A percentile compares a stretch with the other conserved stretches of the same genome.
Conservation (phyloP, 495 filamentous ascomycete species). For the Podospora anserina region DNA sequence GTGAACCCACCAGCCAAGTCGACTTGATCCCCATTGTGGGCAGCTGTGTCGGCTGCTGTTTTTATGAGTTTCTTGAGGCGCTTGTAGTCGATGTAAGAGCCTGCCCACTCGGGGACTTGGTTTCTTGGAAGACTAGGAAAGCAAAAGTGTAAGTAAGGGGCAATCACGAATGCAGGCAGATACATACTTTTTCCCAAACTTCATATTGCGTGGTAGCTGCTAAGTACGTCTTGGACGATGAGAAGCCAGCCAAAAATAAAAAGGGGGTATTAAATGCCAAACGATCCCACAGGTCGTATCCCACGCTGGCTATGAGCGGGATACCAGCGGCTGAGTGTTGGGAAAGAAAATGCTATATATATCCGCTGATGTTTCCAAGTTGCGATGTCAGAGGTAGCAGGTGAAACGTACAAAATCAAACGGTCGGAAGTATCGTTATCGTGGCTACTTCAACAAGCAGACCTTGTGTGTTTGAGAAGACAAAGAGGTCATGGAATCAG, state of each 20-base stretch:
- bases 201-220: constrained; percentile 51
- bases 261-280: background rate
- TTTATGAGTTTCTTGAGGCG: constrained; percentile 93
- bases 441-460: background rate
- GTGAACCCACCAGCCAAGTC: constrained; percentile 65
- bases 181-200: constrained; percentile 70
- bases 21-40: constrained; percentile 63
- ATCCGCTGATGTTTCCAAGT: no score
- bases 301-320: background rate
- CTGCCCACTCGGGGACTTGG: constrained; percentile 94
- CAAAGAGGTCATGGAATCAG: background rate
- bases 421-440: background rate
- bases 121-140: constrained; percentile 74
- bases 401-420: background rate
- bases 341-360: background rate
- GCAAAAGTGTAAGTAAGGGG: constrained; percentile 20
- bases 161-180: background rate
- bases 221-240: background rate
- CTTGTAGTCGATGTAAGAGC: constrained; percentile 94
- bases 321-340: background rate
- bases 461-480: background rate
- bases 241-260: background rate
- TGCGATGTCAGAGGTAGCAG: background rate
- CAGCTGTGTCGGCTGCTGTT: constrained; percentile 54
- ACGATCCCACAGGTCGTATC: background rate